These are phyloP conservation scores for Pseudogymnoascus sp. DNA, from an alignment of 2,329 filamentous ascomycete genomes.

Conservation along the genomic window DNA sequence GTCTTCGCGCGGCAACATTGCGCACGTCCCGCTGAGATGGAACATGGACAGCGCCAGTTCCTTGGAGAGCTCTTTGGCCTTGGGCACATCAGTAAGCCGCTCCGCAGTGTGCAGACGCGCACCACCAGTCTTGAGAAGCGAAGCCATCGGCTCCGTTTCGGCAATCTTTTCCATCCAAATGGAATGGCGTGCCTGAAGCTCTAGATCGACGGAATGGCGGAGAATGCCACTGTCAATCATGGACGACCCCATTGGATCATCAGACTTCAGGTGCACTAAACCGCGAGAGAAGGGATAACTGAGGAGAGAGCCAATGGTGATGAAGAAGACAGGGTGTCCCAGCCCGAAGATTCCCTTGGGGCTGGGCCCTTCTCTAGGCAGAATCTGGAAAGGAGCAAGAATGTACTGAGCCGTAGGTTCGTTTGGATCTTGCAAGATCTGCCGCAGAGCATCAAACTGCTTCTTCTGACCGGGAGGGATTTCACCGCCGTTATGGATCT, in stretches of 20 bases:
- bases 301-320: constrained; percentile 28
- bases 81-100: neutral
- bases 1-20: constrained; percentile 19
- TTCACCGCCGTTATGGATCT: neutral
- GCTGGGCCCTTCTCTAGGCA: constrained; percentile 12
- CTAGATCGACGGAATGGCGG: constrained; percentile 34
- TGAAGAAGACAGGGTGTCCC: constrained; percentile 13
- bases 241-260: constrained; percentile 28
- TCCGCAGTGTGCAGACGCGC: neutral
- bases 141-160: constrained; percentile 23
- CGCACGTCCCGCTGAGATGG: constrained; percentile 20
- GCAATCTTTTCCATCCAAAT: constrained; percentile 28
- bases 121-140: constrained; percentile 23
- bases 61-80: constrained; percentile 11
- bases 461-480: constrained; percentile 8
- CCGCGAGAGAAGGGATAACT: constrained; percentile 35
- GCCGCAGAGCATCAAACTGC: constrained; percentile 11
- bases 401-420: constrained; percentile 14
- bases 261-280: constrained; percentile 32
- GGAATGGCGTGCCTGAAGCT: constrained; percentile 31
- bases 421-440: constrained; percentile 11
- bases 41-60: constrained; percentile 13
- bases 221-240: constrained; percentile 36
- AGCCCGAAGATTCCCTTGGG: constrained; percentile 13
- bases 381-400: constrained; percentile 14